Evolutionary conservation across 1,284 basidiomycete species (phyloP).

Genomic region (Pascua guehoae): DNA sequence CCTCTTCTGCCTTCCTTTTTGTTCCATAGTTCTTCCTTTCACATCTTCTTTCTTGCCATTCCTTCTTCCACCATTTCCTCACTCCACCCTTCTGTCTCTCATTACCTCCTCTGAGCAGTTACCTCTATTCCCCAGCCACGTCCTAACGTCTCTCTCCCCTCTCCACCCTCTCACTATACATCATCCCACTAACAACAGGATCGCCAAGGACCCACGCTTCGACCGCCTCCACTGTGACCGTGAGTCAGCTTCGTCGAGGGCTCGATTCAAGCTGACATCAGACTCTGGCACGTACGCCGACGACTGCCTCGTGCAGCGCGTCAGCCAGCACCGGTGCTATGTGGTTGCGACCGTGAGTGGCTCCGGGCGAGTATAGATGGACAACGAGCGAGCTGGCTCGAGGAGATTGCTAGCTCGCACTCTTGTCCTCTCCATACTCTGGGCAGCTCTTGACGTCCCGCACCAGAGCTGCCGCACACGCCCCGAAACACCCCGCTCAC

Average conservation of each 20-base stretch:
- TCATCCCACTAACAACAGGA: slow-evolving; percentile 53
- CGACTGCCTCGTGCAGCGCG: slow-evolving; percentile 94
- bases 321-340: slow-evolving; percentile 92
- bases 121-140: too few relatives aligned
- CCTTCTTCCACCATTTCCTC: background rate
- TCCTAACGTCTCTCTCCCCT: too few relatives aligned
- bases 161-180: background rate
- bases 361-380: too few relatives aligned
- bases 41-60: too few relatives aligned
- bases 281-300: slow-evolving; percentile 95
- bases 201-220: slow-evolving; percentile 95
- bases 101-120: too few relatives aligned
- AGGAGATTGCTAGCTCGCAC: background rate
- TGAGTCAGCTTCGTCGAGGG: too few relatives aligned
- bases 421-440: background rate
- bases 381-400: background rate
- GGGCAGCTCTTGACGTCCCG: background rate
- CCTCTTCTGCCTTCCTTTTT: background rate
- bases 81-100: background rate
- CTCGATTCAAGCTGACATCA: slow-evolving; percentile 19
- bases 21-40: too few relatives aligned
- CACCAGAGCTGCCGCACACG: too few relatives aligned
- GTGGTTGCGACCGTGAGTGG: slow-evolving; percentile 77
- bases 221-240: slow-evolving; percentile 80
- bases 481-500: slow-evolving; percentile 7